Percentiles rank a stretch among this genome's conserved stretches.
phyloP scores from a whole-genome alignment of 345 rosid species.

The Luvunga scandens region DNA sequence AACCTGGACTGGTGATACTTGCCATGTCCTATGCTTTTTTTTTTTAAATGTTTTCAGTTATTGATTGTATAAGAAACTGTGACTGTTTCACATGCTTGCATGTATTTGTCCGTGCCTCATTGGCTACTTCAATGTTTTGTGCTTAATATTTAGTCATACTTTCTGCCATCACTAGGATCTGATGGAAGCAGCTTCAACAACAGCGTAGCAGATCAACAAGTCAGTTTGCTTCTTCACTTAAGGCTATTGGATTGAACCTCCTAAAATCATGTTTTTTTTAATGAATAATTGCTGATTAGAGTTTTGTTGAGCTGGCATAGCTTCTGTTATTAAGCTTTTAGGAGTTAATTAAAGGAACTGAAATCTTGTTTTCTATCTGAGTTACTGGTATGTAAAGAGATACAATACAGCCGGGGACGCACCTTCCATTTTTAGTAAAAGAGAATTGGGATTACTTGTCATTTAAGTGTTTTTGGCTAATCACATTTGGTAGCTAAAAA shows the following conservation, averaged over 20 bases:
- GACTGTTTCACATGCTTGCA: background rate
- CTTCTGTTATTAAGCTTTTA: background rate
- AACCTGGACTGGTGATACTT: background rate
- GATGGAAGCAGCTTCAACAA: constrained; percentile 87
- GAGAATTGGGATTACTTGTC: background rate
- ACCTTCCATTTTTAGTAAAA: background rate
- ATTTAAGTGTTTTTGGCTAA: background rate
- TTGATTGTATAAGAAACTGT: background rate
- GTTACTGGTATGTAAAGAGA: background rate
- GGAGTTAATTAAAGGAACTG: background rate
- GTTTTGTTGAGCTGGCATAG: background rate
- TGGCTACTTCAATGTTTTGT: constrained; percentile 1
- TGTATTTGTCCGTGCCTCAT: background rate
- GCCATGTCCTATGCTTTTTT: background rate
- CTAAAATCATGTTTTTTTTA: background rate
- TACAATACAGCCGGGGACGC: background rate
- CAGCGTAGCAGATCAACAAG: constrained; percentile 95
- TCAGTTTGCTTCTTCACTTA: constrained; percentile 38
- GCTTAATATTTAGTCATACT: constrained; percentile 16
- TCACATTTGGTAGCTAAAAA: background rate
- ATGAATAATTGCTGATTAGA: background rate
- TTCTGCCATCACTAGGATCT: constrained; percentile 43
- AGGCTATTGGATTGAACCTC: constrained; percentile 7
- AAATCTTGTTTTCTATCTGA: background rate
- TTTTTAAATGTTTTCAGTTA: background rate